Evolutionary conservation across 306 rosid genomes (phyloP).

Genomic region (Lupinus albus): DNA sequence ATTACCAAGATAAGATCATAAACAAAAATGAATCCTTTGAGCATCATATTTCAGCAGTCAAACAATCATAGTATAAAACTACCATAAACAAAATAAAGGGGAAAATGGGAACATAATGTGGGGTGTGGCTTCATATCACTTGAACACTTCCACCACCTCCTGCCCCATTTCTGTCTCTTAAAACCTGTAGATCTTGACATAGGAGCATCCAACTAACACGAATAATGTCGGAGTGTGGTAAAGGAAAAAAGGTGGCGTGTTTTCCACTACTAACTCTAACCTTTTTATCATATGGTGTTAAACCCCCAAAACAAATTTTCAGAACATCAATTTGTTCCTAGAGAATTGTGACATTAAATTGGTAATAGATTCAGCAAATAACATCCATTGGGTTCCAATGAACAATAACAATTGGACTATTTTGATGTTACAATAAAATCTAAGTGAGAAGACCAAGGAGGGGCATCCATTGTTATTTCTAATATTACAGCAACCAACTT

Average conservation of each 20-base stretch:
- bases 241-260: background rate
- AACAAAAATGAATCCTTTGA: constrained; percentile 11
- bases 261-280: constrained; percentile 10
- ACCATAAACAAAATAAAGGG: constrained; percentile 8
- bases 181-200: background rate
- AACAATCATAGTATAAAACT: constrained; percentile 2
- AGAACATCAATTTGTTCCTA: background rate
- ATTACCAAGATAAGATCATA: constrained; percentile 12
- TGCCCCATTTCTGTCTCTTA: background rate
- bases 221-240: no score
- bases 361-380: no score
- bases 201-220: background rate
- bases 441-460: no score
- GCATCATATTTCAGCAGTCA: constrained; percentile 24
- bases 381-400: no score
- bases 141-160: no score
- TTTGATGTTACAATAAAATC: no score
- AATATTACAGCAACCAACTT: no score
- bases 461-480: no score
- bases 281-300: background rate
- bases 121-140: background rate
- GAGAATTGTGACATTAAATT: no score
- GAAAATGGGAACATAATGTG: background rate
- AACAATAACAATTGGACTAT: no score
- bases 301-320: background rate